Evolutionary conservation across 1,284 basidiomycete genomes (phyloP), one percentile per base, ranked within the genome.

Genomic region (Leccinum holopus): DNA sequence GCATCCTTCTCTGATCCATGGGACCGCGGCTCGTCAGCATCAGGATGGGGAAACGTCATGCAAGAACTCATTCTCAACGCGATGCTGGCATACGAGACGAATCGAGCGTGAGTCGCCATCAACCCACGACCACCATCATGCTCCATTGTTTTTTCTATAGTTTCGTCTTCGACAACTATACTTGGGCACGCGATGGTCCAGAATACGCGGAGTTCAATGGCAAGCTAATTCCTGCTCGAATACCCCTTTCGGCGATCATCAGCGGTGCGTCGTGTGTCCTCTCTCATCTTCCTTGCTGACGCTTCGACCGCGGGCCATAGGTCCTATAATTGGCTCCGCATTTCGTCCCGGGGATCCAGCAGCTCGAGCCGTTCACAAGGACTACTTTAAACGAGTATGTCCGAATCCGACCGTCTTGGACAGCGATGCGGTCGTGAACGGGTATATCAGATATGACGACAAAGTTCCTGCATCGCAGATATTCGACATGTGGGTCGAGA

Each of bases 21-120:
- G 25, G 32, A 10, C n/a, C 16, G 21, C n/a, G 61, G 41, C 44
- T 21, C 30, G 11, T 58, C 21, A 81, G 82, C 67, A 12, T 77
- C 79, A 39, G 85, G 85, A 3, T 87, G 85, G 84, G 85, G 85
- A 7, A 87, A 87, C 61, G 77, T 73, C 3, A 78, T 87, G 76
- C 82, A 87, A 61, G 84, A 85, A 63, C 78, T 82, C 66, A 60
- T 85, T 5, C 66, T 85, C 58, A 81, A 82, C 62, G 76, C 83
- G 0, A 76, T 83, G 56, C 69, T 87, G 1, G 82, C 85, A 0
- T 77, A 81, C 57, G 70, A 75, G 21, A 71, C 82, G 0, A 76
- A 78, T 30, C 71, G 84, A 65, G 73, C 81, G 81, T 85, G 68
- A 61, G 83, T 75, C n/a, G 2, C 37, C 9, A 12, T 30, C 57